Evolutionary conservation across 2,329 filamentous ascomycete species (phyloP), one percentile per base, ranked within the genome.

Genomic region (Penicillium sp.): DNA sequence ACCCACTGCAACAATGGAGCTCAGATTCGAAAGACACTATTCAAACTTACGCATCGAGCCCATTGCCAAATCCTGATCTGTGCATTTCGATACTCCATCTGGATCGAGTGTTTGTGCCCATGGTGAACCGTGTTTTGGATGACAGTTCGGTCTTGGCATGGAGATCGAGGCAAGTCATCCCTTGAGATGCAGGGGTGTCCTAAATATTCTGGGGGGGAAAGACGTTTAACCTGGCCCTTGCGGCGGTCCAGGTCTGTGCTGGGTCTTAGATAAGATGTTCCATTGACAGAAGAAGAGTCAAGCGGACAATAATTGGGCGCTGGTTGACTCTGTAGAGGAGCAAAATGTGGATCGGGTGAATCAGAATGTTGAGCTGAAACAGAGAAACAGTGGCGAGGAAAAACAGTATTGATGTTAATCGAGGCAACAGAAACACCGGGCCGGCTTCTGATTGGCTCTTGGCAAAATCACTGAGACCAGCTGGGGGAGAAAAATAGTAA

Each of bases 231-330:
- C 42, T 50, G 51, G 57, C 64, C 69, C 70, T 71, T 72, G 64
- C 70, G 65, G 58, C 31, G 29, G 46, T 31, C 47, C 44, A 55
- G 57, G 62, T 65, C 67, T 57, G 69, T 69, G 68, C 63, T 62
- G 57, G 14, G 51, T 61, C 10, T 42, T 27, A 33, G 37, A 43
- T 43, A 23, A 21, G 49, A 23, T 50, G 29, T 23, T 35, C 16
- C 4, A 56, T 43, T 16, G 10, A 8, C 29, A 21, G 23, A 14
- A 6, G 25, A 50, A 19, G 2, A 14, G 23, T 14, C 19, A 19
- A 19, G n/a, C 14, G 11, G 35, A 31, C 13, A 13, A 6, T 14
- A 35, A 31, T 9, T 16, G 16, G 46, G 13, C 13, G 7, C 4
- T 31, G 19, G 6, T 43, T 52, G n/a, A 14, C 5, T 43, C 6